Evolutionary conservation across 345 rosid species (phyloP), one percentile per base, ranked within the genome.

Genomic region (Rhizophora apiculata): DNA sequence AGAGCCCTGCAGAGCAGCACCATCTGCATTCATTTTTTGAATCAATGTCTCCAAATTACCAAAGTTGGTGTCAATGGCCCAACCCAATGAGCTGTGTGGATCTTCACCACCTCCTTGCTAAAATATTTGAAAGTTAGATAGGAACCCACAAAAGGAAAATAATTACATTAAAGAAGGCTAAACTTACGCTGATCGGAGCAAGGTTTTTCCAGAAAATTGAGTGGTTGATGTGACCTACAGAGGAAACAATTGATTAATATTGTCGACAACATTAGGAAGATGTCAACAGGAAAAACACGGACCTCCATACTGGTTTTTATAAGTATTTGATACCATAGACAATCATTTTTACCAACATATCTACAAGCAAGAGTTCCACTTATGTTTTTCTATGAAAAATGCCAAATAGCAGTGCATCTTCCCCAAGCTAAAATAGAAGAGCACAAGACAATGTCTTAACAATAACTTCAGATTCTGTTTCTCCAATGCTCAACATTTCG

Each of bases 31-130:
- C 85, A 92, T 92, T 79, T 90, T 95, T 30, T 86, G 80, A 21
- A 90, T 80, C 81, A 95, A 74, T 62, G 83, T 82, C 56, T 95
- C 96, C n/a, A 92, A 49, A 52, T 93, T 92, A 32, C 99, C 99
- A 82, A 87, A 95, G 72, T 88, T 74, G 51, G 82, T 49, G 65
- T 89, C 96, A 70, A 92, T 90, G 58, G 96, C 96, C 68, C 83
- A 71, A 1, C 96, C 97, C 74, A 95, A 79, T 15, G 90, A 68
- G 60, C 86, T 83, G 13, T 90, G 83, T 43, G 99, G 97, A 72
- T 92, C 91, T 65, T 88, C 96, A 64, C 99, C 99, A 43, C 99
- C 99, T 66, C 97, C 97, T 86, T 85, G 83, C 96, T 95, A 82
- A 64, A 67, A 82, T 48, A 53, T 9, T 46, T 67, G 32, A 53